Evolutionary conservation across 139 green algal species (phyloP), one percentile per base, ranked within the genome.

Genomic region (Tetraselmis striata): DNA sequence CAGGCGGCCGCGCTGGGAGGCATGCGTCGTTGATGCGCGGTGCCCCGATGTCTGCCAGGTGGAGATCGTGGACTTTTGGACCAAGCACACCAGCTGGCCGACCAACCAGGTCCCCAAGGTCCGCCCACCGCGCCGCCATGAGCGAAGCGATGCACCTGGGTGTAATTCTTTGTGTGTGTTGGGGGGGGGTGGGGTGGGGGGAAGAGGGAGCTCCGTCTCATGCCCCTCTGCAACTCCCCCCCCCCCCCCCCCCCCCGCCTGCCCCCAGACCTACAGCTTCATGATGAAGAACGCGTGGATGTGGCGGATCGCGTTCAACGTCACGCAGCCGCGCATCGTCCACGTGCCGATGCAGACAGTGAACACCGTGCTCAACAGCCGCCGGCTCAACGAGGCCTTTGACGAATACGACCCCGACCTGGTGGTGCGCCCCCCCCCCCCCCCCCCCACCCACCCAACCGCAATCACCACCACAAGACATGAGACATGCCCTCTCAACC

Each of bases 21-120:
- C n/a, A n/a, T n/a, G n/a, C n/a, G n/a, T n/a, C n/a, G n/a, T n/a
- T n/a, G n/a, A n/a, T n/a, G n/a, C n/a, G n/a, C n/a, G n/a, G n/a
- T n/a, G n/a, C n/a, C n/a, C n/a, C n/a, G n/a, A n/a, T n/a, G n/a
- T n/a, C n/a, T n/a, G n/a, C n/a, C 90, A 97, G 88, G 85, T 98
- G 28, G 79, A 93, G 77, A 92, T 98, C 28, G 92, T 98, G 29
- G 96, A 99, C 86, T 88, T 99, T 80, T 99, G 96, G 96, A 96
- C 89, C 67, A 87, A 98, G 28, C 91, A 98, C 90, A 98, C 95
- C 2, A 91, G 93, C 0, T 90, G 87, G 31, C 96, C 96, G 29
- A 96, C 95, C 84, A 97, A 95, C 85, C 83, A 92, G 28, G 79
- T 98, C 79, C 94, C 95, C 22, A 93, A 98, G 45, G 45, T 67